Percentiles rank a stretch among this genome's conserved stretches.
These are phyloP conservation scores for Rosellinia necatrix DNA, from an alignment of 2,329 filamentous ascomycete genomes.

Conservation along the genomic window DNA sequence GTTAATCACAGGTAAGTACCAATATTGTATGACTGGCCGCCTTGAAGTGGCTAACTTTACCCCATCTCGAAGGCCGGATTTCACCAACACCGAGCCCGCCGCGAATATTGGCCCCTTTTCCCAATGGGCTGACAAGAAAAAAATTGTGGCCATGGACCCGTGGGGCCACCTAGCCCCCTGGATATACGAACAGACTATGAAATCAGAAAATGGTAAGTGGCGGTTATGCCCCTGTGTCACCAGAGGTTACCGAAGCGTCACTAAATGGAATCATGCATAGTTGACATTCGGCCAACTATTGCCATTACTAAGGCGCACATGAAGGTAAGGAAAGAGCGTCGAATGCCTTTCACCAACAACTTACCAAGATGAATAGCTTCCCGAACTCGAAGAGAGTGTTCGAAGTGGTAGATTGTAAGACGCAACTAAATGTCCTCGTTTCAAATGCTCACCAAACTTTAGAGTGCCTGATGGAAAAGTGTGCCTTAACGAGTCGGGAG, in stretches of 20 bases:
- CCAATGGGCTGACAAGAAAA: slow-evolving; percentile 86
- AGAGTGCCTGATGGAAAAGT: slow-evolving; percentile 81
- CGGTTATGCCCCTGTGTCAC: neutral
- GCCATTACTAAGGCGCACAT: slow-evolving; percentile 92
- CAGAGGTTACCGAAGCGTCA: neutral
- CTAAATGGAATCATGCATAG: slow-evolving; percentile 41
- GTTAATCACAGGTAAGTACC: slow-evolving; percentile 70
- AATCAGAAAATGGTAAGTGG: slow-evolving; percentile 68
- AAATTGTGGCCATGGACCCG: slow-evolving; percentile 98
- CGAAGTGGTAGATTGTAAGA: slow-evolving; percentile 71
- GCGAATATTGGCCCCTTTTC: slow-evolving; percentile 85
- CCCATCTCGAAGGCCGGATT: slow-evolving; percentile 54
- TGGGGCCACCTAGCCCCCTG: slow-evolving; percentile 86
- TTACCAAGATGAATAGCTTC: slow-evolving; percentile 55
- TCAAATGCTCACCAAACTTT: slow-evolving; percentile 23
- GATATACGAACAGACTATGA: slow-evolving; percentile 79
- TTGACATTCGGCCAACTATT: slow-evolving; percentile 88
- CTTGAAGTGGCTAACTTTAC: slow-evolving; percentile 16
- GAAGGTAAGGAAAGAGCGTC: slow-evolving; percentile 66
- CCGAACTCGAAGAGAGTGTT: slow-evolving; percentile 90
- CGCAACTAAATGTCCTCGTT: neutral
- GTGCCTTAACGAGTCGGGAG: slow-evolving; percentile 81
- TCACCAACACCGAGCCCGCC: slow-evolving; percentile 88
- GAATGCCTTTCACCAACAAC: slow-evolving; percentile 19
- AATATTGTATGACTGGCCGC: neutral